phyloP scores from a whole-genome alignment of 2,329 filamentous ascomycete species.

The Xylariaceae sp. region DNA sequence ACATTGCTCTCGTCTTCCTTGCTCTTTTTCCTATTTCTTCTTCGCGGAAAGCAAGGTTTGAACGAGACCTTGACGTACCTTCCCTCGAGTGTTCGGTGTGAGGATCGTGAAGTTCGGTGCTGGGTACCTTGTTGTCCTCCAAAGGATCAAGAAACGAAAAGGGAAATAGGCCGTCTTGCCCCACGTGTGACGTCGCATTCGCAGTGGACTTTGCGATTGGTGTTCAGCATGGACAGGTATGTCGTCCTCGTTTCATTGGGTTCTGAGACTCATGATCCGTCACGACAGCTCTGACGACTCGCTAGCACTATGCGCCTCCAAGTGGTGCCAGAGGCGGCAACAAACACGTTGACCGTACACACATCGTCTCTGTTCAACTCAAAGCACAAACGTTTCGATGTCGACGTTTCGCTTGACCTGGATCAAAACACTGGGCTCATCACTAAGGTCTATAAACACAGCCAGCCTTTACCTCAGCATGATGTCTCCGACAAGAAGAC shows the following conservation, averaged over 20 bases:
- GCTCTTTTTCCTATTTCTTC: no score
- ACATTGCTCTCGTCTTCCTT: no score
- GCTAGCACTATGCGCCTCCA: background rate
- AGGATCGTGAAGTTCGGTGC: no score
- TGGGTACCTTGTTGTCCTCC: no score
- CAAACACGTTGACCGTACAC: slow-evolving; percentile 18
- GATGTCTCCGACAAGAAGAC: slow-evolving; percentile 12
- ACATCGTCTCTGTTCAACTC: slow-evolving; percentile 29
- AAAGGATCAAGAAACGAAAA: no score
- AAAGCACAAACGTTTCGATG: slow-evolving; percentile 22
- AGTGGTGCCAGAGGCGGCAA: background rate
- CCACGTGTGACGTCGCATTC: no score
- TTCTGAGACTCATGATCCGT: background rate
- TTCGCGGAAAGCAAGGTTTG: no score
- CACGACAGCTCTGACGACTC: background rate
- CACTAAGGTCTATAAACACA: slow-evolving; percentile 18
- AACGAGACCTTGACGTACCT: no score
- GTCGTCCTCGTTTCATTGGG: background rate
- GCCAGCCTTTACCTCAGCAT: slow-evolving; percentile 4
- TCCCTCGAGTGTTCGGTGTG: no score
- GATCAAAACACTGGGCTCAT: slow-evolving; percentile 26
- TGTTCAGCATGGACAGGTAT: no score
- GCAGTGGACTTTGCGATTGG: no score
- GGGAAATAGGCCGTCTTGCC: no score
- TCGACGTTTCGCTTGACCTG: slow-evolving; percentile 21